These are phyloP conservation scores for Polygonum maritimum DNA, from an alignment of 148 eudicot species.

Conservation along the genomic window DNA sequence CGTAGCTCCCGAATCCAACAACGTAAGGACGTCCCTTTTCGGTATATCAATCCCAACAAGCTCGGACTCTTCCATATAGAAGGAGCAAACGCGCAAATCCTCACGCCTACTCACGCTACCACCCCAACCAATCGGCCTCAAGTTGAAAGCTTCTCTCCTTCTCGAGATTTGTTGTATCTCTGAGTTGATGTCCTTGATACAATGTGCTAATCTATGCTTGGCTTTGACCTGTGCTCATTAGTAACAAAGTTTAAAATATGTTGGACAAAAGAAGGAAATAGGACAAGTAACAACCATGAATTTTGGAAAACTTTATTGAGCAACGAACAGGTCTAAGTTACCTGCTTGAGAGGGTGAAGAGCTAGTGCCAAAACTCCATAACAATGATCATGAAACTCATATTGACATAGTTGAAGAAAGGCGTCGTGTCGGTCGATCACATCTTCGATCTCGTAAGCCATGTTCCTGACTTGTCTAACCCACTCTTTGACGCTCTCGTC, in stretches of 20 bases:
- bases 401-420: not conserved
- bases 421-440: constrained; percentile 12
- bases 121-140: not conserved
- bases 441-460: constrained; percentile 20
- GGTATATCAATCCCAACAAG: not conserved
- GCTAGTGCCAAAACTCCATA: not conserved
- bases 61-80: not conserved
- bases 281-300: too few relatives aligned
- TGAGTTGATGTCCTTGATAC: constrained; percentile 6
- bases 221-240: not conserved
- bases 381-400: not conserved
- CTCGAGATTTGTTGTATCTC: not conserved
- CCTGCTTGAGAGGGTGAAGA: not conserved
- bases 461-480: constrained; percentile 15
- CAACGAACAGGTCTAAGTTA: not conserved
- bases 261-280: too few relatives aligned
- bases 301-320: not conserved
- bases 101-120: not conserved
- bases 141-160: not conserved
- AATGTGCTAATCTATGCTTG: not conserved
- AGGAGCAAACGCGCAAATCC: not conserved
- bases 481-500: constrained; percentile 10
- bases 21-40: not conserved
- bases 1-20: not conserved
- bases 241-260: not conserved